Evolutionary conservation across 345 rosid species (phyloP).

Genomic region (Linum tenue): DNA sequence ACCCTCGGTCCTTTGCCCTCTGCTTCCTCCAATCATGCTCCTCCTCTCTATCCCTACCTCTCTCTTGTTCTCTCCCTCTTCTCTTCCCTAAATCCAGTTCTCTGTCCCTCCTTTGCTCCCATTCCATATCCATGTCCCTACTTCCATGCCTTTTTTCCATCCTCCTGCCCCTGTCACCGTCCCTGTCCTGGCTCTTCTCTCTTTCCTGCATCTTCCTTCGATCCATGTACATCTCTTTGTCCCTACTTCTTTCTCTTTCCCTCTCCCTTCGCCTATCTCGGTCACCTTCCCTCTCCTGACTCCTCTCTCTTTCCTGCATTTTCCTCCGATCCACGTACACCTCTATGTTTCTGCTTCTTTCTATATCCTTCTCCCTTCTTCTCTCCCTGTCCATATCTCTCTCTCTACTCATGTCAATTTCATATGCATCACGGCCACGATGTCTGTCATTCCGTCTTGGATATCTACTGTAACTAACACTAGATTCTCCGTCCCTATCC

Average conservation of each 20-base stretch:
- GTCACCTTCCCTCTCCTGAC: constrained; percentile 37
- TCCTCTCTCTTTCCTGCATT: constrained; percentile 37
- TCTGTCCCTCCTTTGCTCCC: constrained; percentile 11
- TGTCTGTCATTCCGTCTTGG: constrained; percentile 29
- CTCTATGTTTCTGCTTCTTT: constrained; percentile 35
- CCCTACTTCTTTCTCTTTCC: neutral
- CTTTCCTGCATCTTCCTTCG: constrained; percentile 2
- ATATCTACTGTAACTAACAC: constrained; percentile 29
- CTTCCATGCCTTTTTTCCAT: constrained; percentile 2
- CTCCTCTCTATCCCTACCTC: constrained; percentile 33
- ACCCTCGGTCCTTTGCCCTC: constrained; percentile 32
- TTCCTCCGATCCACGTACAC: constrained; percentile 29
- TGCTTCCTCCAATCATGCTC: constrained; percentile 25
- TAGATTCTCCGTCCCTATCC: constrained; percentile 35
- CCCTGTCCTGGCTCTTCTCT: constrained; percentile 5
- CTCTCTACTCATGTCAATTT: constrained; percentile 21
- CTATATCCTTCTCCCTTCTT: constrained; percentile 28
- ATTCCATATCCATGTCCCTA: neutral
- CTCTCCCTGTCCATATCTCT: constrained; percentile 8
- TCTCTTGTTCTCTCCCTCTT: constrained; percentile 22
- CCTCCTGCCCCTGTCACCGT: neutral
- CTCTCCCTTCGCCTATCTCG: constrained; percentile 33
- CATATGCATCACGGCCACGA: constrained; percentile 27
- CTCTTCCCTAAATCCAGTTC: neutral
- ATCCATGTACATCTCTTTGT: neutral